These are phyloP conservation scores for Hylodesmum podocarpum DNA, from an alignment of 306 rosid genomes.

Conservation along the genomic window DNA sequence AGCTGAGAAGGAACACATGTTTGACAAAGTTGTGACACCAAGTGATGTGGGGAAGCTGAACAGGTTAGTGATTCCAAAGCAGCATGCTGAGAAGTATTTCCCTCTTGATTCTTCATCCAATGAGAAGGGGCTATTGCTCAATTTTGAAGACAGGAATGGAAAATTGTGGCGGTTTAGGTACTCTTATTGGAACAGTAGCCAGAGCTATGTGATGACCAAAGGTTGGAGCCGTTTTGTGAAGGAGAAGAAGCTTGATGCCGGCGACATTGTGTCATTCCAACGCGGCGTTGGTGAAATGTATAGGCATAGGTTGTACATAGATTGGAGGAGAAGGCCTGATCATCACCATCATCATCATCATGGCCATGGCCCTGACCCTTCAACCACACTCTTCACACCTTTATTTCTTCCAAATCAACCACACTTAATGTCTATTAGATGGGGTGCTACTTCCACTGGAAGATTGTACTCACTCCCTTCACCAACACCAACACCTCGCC, in stretches of 20 bases:
- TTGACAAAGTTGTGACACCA: constrained; percentile 84
- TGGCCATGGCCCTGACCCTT: constrained; percentile 16
- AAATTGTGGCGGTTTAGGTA: constrained; percentile 84
- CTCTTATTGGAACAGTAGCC: constrained; percentile 94
- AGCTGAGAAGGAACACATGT: constrained; percentile 78
- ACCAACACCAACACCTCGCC: constrained; percentile 6
- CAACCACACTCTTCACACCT: constrained; percentile 29
- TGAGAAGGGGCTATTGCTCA: constrained; percentile 76
- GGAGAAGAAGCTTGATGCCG: constrained; percentile 84
- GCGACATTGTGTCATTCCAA: constrained; percentile 79
- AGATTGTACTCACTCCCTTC: constrained; percentile 50
- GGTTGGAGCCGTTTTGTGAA: constrained; percentile 96
- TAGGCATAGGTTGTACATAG: constrained; percentile 62
- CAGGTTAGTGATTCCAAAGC: constrained; percentile 84
- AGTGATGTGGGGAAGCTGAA: constrained; percentile 93
- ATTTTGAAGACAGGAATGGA: constrained; percentile 70
- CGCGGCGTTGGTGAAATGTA: constrained; percentile 65
- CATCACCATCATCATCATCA: constrained; percentile 13
- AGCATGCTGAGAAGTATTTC: constrained; percentile 79
- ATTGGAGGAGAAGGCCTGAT: constrained; percentile 62
- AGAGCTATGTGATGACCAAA: constrained; percentile 92
- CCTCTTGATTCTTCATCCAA: constrained; percentile 68
- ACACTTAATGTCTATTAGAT: constrained; percentile 35
- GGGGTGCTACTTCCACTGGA: constrained; percentile 35
- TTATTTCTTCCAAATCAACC: constrained; percentile 46